Conservation (phyloP, 305 asterid species). For the Solanum hybrid region DNA sequence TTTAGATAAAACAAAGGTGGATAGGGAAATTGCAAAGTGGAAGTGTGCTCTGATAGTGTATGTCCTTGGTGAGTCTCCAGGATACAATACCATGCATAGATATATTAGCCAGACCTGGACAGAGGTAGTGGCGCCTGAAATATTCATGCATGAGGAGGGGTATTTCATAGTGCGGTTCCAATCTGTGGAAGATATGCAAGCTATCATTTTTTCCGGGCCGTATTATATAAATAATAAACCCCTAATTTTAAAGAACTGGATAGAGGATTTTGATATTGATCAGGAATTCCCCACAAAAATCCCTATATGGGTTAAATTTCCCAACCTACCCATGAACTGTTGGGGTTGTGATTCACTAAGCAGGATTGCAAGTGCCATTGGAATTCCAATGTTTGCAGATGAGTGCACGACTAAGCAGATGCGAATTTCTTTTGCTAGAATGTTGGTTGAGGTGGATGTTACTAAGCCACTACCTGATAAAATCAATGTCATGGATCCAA, state of each 20-base stretch:
- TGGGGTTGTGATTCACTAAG: background rate
- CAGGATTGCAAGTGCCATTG: background rate
- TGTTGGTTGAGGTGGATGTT: background rate
- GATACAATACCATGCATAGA: background rate
- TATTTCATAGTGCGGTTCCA: background rate
- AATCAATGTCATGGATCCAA: background rate
- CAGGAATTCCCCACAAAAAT: background rate
- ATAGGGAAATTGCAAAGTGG: background rate
- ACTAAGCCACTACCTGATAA: background rate
- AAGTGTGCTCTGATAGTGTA: background rate
- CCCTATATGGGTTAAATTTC: background rate
- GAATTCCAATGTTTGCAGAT: background rate
- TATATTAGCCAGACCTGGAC: background rate
- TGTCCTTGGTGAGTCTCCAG: background rate
- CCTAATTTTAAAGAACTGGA: background rate
- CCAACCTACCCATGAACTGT: background rate
- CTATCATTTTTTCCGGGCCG: accelerated
- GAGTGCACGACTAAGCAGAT: background rate
- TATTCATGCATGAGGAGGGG: background rate
- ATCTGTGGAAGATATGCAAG: background rate
- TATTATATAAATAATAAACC: background rate
- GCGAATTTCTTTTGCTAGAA: background rate
- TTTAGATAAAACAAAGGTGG: background rate
- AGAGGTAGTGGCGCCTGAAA: background rate
- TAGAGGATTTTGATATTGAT: too few relatives aligned